Percentiles rank a stretch among this genome's conserved stretches.
Evolutionary conservation across 2,329 filamentous ascomycete genomes (phyloP).

Genomic region (Elsinoe australis): DNA sequence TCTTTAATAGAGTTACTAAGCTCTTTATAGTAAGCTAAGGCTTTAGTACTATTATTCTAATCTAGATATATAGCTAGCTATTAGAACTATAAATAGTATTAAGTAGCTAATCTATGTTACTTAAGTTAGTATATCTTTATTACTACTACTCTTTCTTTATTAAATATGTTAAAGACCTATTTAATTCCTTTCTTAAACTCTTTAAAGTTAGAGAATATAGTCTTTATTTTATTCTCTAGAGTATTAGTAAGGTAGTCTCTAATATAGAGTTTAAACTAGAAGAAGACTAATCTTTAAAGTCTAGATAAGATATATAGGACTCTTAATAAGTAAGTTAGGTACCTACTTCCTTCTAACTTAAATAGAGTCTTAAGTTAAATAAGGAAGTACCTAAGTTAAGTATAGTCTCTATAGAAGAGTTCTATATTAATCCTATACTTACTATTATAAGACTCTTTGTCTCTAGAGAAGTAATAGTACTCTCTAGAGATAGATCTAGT

Average conservation of each 20-base stretch:
- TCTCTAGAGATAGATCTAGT: not conserved
- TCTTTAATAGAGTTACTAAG: not conserved
- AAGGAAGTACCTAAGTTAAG: not conserved
- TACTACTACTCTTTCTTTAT: not conserved
- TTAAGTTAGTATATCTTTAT: not conserved
- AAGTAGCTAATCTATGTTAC: not conserved
- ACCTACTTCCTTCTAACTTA: not conserved
- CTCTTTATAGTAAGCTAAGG: not conserved
- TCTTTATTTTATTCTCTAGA: not conserved
- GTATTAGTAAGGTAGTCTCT: not conserved
- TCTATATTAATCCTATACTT: not conserved
- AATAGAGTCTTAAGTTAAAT: not conserved
- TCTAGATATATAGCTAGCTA: not conserved
- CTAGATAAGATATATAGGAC: not conserved
- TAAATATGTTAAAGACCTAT: slow-evolving; percentile 1
- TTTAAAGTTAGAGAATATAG: not conserved
- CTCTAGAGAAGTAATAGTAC: not conserved
- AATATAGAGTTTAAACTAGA: not conserved
- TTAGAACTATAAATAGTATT: not conserved
- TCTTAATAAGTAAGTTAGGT: not conserved
- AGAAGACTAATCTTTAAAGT: not conserved
- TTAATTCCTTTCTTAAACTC: not conserved
- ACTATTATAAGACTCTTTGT: not conserved
- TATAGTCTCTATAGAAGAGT: not conserved
- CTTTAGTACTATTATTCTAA: not conserved